Conservation (phyloP, 768 basidiomycete species). For the Amanita brunnescens region DNA sequence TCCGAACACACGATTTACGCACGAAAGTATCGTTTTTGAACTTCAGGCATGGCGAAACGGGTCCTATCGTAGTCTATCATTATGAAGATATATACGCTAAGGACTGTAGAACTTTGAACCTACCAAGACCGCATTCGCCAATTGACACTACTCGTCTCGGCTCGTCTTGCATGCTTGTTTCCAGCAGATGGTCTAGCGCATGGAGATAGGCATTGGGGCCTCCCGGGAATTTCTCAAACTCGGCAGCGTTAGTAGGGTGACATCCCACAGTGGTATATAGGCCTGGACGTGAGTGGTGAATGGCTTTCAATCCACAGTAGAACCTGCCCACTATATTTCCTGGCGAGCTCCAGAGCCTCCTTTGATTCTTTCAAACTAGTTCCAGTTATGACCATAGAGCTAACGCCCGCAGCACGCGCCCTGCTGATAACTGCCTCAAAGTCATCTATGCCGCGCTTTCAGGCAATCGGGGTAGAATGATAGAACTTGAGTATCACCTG, state of each 20-base stretch:
- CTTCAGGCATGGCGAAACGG: slow-evolving; percentile 49
- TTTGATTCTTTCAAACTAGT: slow-evolving; percentile 57
- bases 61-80: slow-evolving; percentile 66
- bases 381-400: slow-evolving; percentile 70
- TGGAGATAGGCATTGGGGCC: slow-evolving; percentile 56
- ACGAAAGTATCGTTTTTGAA: slow-evolving; percentile 62
- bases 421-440: slow-evolving; percentile 49
- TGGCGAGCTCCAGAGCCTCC: slow-evolving; percentile 52
- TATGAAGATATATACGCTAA: background rate
- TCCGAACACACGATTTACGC: slow-evolving; percentile 26
- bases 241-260: slow-evolving; percentile 67
- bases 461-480: background rate
- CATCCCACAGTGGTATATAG: slow-evolving; percentile 71
- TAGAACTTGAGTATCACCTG: slow-evolving; percentile 24
- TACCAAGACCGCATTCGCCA: slow-evolving; percentile 77
- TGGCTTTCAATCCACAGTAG: background rate
- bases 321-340: slow-evolving; percentile 36
- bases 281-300: slow-evolving; percentile 23
- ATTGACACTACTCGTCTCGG: slow-evolving; percentile 56
- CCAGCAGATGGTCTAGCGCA: slow-evolving; percentile 48
- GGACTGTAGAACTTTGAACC: slow-evolving; percentile 8
- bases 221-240: slow-evolving; percentile 50
- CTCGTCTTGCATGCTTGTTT: slow-evolving; percentile 35
- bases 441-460: slow-evolving; percentile 39
- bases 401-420: slow-evolving; percentile 50